These are phyloP conservation scores for Kwoniella shandongensis DNA, from an alignment of 768 basidiomycete genomes.

Conservation along the genomic window DNA sequence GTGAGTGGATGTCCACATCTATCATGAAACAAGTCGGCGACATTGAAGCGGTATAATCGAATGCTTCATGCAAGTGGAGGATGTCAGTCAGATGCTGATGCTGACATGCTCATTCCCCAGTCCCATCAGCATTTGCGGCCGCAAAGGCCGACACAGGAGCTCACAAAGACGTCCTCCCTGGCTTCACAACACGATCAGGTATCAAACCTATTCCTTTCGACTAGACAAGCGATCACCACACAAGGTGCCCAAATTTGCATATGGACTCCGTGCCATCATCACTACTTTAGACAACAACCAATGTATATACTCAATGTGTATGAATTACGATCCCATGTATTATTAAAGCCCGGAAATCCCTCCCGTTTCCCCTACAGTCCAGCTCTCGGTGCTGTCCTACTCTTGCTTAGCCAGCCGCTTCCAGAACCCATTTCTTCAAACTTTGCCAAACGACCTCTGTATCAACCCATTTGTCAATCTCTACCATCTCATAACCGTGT, in stretches of 20 bases:
- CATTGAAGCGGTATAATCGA: not conserved
- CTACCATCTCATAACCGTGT: conserved; percentile 32
- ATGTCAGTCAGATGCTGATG: too few species aligned
- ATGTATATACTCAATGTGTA: not conserved
- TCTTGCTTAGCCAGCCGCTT: conserved; percentile 1
- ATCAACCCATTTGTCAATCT: conserved; percentile 32
- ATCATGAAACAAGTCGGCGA: not conserved
- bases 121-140: conserved; percentile 51
- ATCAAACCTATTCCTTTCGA: conserved; percentile 53
- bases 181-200: conserved; percentile 35
- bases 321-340: not conserved
- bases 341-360: not conserved
- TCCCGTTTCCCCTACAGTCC: too few species aligned
- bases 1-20: conserved; percentile 23
- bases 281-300: too few species aligned
- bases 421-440: conserved; percentile 18
- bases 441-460: conserved; percentile 40
- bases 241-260: conserved; percentile 4
- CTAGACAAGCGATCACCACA: conserved; percentile 11
- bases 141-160: conserved; percentile 29
- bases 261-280: not conserved
- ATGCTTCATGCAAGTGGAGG: too few species aligned
- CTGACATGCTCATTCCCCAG: too few species aligned
- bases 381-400: too few species aligned
- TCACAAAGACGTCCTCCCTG: conserved; percentile 5